Evolutionary conservation across 257 asterid genomes (phyloP).

Genomic region (Phtheirospermum japonicum): DNA sequence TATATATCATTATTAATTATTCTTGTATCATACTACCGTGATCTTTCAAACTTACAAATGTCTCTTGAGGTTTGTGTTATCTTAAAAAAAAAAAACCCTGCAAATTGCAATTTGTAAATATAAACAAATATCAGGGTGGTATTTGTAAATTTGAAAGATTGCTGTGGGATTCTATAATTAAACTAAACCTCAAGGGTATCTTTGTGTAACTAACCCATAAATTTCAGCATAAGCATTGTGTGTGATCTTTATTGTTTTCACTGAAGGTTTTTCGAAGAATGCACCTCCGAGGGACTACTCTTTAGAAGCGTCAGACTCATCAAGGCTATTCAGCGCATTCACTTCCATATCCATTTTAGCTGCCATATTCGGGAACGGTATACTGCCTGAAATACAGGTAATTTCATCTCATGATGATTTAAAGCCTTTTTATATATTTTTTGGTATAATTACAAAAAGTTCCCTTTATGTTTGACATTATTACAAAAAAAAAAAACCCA

Average conservation of each 20-base stretch:
- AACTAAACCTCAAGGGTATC: too few species aligned
- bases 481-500: neutral
- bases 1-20: too few species aligned
- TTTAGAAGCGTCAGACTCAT: slow-evolving; percentile 51
- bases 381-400: slow-evolving; percentile 95
- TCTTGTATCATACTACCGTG: too few species aligned
- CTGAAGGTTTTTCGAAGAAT: slow-evolving; percentile 57
- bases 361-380: slow-evolving; percentile 92
- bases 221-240: neutral
- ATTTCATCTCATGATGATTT: neutral
- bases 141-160: too few species aligned
- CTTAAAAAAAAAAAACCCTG: too few species aligned
- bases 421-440: neutral
- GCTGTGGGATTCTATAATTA: too few species aligned
- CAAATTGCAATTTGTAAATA: too few species aligned
- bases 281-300: slow-evolving; percentile 82
- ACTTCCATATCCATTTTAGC: slow-evolving; percentile 93
- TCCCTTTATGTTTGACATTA: too few species aligned
- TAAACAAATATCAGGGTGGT: too few species aligned
- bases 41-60: too few species aligned
- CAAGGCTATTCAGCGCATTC: slow-evolving; percentile 72
- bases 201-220: neutral
- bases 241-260: slow-evolving; percentile 15
- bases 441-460: too few species aligned
- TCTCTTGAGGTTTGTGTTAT: too few species aligned